Percentiles rank a stretch among this genome's conserved stretches.
phyloP scores from a whole-genome alignment of 2,329 filamentous ascomycete species.

The Colletotrichum plurivorum region DNA sequence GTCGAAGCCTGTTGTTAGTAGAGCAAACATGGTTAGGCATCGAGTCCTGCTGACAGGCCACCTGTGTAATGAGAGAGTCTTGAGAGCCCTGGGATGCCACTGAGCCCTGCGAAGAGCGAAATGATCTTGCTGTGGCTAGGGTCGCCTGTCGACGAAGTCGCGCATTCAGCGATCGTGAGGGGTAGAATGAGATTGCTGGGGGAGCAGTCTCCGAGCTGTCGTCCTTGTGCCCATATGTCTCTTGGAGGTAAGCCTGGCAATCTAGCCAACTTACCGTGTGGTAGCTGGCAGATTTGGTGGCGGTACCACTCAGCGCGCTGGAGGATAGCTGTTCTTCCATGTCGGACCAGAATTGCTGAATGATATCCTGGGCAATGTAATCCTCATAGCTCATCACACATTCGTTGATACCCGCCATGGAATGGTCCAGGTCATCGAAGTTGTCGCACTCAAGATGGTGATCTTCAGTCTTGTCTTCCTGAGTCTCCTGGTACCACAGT shows the following conservation, averaged over 20 bases:
- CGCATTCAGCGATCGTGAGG: not conserved
- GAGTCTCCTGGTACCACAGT: not conserved
- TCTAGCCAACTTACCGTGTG: not conserved
- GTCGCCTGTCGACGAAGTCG: not conserved
- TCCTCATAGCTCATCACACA: not conserved
- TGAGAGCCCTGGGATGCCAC: not conserved
- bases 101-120: not conserved
- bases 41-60: not conserved
- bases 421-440: not conserved
- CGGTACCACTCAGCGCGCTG: not conserved
- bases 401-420: not conserved
- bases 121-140: not conserved
- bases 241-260: not conserved
- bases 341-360: not conserved
- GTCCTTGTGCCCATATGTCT: not conserved
- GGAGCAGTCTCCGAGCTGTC: not conserved
- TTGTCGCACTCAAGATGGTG: not conserved
- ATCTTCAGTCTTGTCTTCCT: not conserved
- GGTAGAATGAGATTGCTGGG: not conserved
- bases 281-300: not conserved
- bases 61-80: not conserved
- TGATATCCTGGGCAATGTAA: not conserved
- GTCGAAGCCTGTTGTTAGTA: no score
- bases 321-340: not conserved
- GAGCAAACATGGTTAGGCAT: not conserved